Conservation (phyloP, 2,329 filamentous ascomycete species). For the Byssochlamys sp. region DNA sequence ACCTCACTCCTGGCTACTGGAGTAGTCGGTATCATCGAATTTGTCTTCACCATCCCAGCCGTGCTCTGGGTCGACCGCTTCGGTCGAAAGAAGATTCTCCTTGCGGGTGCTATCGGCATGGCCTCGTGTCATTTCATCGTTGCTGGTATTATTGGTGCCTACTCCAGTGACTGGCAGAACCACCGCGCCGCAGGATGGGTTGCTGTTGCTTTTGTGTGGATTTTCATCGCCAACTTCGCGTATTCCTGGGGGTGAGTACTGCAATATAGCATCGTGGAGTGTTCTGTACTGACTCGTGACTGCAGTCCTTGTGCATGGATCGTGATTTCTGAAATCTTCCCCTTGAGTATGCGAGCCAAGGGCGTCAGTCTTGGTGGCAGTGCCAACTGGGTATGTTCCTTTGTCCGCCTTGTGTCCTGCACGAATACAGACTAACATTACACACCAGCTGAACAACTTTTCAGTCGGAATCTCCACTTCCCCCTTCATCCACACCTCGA, state of each 20-base stretch:
- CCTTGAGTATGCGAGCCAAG: conserved; percentile 58
- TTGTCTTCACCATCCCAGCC: conserved; percentile 32
- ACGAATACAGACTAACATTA: background rate
- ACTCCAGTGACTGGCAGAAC: conserved; percentile 48
- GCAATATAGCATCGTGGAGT: background rate
- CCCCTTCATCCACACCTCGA: conserved; percentile 54
- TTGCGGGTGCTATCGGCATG: conserved; percentile 57
- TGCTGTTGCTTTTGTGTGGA: conserved; percentile 51
- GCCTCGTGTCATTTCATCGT: conserved; percentile 62
- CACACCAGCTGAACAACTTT: conserved; percentile 44
- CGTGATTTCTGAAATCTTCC: conserved; percentile 64
- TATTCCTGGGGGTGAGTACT: conserved; percentile 51
- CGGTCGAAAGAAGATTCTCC: conserved; percentile 32
- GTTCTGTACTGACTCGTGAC: background rate
- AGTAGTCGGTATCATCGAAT: conserved; percentile 31
- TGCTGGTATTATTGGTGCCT: conserved; percentile 57
- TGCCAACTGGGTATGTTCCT: conserved; percentile 24
- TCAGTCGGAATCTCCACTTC: conserved; percentile 62
- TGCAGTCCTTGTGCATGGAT: conserved; percentile 60
- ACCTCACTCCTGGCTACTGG: conserved; percentile 31
- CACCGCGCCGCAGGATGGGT: conserved; percentile 60
- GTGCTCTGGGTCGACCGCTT: conserved; percentile 33
- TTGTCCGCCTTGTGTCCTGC: background rate
- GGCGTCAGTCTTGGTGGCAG: conserved; percentile 24
- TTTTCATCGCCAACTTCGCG: conserved; percentile 65